Evolutionary conservation across 495 filamentous ascomycete genomes (phyloP).

Genomic region (Parathielavia appendiculata): DNA sequence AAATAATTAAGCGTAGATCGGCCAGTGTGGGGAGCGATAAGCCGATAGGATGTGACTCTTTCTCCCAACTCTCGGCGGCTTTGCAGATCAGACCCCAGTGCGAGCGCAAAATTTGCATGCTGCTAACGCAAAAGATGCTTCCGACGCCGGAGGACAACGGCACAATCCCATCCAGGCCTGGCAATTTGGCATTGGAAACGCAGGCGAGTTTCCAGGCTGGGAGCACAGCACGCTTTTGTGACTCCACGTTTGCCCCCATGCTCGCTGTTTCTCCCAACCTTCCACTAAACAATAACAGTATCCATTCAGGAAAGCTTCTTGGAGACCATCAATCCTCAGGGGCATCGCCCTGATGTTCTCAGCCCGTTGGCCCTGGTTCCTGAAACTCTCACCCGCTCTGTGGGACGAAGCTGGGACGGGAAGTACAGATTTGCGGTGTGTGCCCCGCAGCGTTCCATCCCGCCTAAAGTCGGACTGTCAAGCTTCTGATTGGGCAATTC

Average conservation of each 20-base stretch:
- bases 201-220: too few species aligned
- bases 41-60: constrained; percentile 31
- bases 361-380: neutral
- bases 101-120: constrained; percentile 13
- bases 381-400: neutral
- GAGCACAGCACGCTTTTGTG: neutral
- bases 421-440: neutral
- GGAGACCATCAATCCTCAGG: neutral
- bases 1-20: constrained; percentile 17
- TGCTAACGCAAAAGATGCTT: constrained; percentile 4
- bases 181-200: neutral
- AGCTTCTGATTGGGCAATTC: constrained; percentile 9
- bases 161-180: neutral
- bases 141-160: constrained; percentile 17
- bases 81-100: constrained; percentile 10
- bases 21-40: constrained; percentile 29
- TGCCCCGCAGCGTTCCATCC: neutral
- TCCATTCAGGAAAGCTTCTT: neutral
- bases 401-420: neutral
- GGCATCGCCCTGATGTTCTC: too few species aligned
- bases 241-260: neutral
- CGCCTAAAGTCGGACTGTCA: neutral
- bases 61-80: neutral
- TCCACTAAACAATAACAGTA: neutral
- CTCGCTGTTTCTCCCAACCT: neutral